Percentiles rank a stretch among this genome's conserved stretches.
These are phyloP conservation scores for Cystobasidium sp. DNA, from an alignment of 1,284 basidiomycete species.

Conservation along the genomic window DNA sequence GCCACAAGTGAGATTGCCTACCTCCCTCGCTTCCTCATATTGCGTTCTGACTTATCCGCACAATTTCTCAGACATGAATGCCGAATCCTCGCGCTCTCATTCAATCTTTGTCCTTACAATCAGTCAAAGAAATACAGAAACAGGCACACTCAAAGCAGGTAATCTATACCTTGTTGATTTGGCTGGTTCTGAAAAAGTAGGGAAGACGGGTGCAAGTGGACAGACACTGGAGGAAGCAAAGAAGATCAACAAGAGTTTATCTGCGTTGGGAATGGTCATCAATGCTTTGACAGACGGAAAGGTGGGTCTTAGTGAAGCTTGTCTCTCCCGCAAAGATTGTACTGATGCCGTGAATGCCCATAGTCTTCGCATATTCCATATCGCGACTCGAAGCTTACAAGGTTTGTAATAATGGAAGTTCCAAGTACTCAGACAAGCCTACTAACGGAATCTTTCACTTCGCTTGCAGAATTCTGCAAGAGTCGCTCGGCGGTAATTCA, in stretches of 20 bases:
- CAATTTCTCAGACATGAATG: constrained; percentile 90
- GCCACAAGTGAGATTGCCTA: constrained; percentile 76
- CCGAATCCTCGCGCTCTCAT: constrained; percentile 97
- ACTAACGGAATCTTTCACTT: too few species aligned
- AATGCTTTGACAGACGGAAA: constrained; percentile 97
- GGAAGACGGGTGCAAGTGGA: constrained; percentile 98
- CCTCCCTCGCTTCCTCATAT: constrained; percentile 4
- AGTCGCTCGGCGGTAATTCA: constrained; percentile 98
- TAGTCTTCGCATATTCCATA: constrained; percentile 98
- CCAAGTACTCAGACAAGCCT: not conserved
- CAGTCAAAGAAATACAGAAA: constrained; percentile 93
- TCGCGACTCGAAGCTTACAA: constrained; percentile 96
- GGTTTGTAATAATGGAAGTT: not conserved
- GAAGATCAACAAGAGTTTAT: constrained; percentile 99
- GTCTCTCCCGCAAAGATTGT: not conserved
- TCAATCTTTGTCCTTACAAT: constrained; percentile 99
- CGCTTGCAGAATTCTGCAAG: constrained; percentile 85
- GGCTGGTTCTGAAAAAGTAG: constrained; percentile 98
- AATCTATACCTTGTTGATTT: constrained; percentile 98
- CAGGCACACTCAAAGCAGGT: constrained; percentile 90
- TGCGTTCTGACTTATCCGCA: constrained; percentile 19
- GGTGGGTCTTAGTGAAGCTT: constrained; percentile 59
- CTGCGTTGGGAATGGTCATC: constrained; percentile 99
- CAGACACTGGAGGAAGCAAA: constrained; percentile 99
- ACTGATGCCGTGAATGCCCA: constrained; percentile 25